Base-by-base conservation (phyloP, 306 rosid genomes). In the Hylodesmum podocarpum region DNA sequence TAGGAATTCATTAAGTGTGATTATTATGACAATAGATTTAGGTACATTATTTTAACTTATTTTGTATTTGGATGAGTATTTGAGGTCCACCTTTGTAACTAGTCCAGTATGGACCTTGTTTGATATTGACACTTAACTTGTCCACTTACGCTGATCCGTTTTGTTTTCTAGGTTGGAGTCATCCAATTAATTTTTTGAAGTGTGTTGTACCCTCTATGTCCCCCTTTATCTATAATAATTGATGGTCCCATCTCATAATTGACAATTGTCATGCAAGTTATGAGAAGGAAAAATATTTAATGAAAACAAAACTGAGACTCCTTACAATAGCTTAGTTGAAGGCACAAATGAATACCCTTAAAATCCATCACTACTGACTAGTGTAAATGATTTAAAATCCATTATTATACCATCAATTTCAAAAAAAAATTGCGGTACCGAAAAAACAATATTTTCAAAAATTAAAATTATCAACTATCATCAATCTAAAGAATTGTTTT, bases 51-150 rank as follows among this genome's bases (percentile, higher is more conserved):
- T 39, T 55, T 11, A 3, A 4, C 8, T 9, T 4, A 6, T 7
- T 33, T 69, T 18, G 16, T 34, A 33, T 29, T 37, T 18, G 19
- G 58, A 37, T 50, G 4, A 14, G 4, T 19, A 7, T 24, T 36
- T 70, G 44, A 73, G 80, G 63, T 80, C 86, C 89, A 72, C 75
- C 4, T 14, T 29, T 33, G n/a, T 71, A 71, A 75, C 3, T 64
- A 62, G 82, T 51, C 82, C 41, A 53, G 72, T 1, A 51, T 77
- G 78, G 79, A 68, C 62, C 43, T 46, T 70, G 15, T 78, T 70
- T 85, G 82, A 78, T 25, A 37, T 78, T 51, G 83, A 81, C 85
- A 73, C 70, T 72, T 58, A 76, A 59, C 62, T 73, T 81, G 85
- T 77, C 78, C 69, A 43, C 51, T 36, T 61, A 46, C 57, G 25